phyloP scores from a whole-genome alignment of 306 rosid species.

The Trifolium dubium region DNA sequence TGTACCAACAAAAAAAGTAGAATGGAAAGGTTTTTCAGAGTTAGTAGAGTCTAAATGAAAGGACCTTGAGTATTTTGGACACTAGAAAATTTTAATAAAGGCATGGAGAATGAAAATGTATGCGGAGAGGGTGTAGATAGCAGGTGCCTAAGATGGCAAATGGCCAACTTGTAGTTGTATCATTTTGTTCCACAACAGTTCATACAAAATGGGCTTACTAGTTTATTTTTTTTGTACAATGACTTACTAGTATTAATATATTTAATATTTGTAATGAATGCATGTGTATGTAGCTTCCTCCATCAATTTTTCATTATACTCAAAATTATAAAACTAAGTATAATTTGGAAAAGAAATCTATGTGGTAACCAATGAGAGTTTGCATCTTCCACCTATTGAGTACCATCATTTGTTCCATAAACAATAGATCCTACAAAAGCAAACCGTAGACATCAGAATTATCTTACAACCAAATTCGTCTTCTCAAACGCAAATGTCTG shows the following conservation, averaged over 20 bases:
- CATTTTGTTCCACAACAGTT: not conserved
- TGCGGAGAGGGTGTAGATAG: not conserved
- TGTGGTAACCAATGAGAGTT: not conserved
- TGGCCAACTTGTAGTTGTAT: too few species aligned
- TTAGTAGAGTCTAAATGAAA: too few species aligned
- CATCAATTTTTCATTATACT: not conserved
- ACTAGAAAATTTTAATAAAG: not conserved
- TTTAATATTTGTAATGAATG: not conserved
- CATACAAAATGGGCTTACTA: too few species aligned
- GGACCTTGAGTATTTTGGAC: not conserved
- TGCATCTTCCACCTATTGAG: conserved; percentile 18
- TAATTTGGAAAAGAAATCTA: conserved; percentile 16
- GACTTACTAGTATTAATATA: too few species aligned
- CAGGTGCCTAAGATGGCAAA: not conserved
- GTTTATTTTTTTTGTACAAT: too few species aligned
- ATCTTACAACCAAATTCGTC: conserved; percentile 17
- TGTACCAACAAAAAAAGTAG: too few species aligned
- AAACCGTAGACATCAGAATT: conserved; percentile 26
- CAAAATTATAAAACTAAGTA: not conserved
- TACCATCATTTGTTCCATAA: conserved; percentile 53
- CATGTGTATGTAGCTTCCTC: not conserved
- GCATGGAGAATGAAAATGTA: too few species aligned
- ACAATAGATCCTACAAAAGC: conserved; percentile 63
- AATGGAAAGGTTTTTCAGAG: too few species aligned
- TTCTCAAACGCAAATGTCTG: not conserved